These are phyloP conservation scores for Gloeopeniophorella convolvens DNA, from an alignment of 768 basidiomycete genomes.

Conservation along the genomic window DNA sequence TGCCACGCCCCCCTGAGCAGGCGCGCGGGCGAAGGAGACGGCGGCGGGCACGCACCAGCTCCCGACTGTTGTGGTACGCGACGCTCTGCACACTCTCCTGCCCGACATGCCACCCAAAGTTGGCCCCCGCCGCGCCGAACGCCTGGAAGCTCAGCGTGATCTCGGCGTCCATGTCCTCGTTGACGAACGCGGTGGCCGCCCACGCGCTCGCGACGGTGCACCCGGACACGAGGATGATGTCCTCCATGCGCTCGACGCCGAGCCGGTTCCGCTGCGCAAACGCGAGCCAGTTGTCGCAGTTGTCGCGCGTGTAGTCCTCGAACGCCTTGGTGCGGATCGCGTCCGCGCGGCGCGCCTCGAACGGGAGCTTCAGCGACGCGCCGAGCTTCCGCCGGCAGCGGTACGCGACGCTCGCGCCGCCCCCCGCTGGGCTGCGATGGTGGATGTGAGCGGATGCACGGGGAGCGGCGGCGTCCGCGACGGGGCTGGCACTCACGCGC, in stretches of 20 bases:
- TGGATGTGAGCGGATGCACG: not conserved
- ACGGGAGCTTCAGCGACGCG: not conserved
- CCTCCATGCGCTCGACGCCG: constrained; percentile 5
- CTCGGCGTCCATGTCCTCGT: not conserved
- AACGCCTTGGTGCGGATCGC: not conserved
- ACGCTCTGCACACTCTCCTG: not conserved
- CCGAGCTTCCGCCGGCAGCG: not conserved
- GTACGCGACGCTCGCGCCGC: not conserved
- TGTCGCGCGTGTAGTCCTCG: not conserved
- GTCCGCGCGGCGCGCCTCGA: not conserved
- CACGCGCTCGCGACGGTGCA: constrained; percentile 2
- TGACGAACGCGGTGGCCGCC: not conserved
- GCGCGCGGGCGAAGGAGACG: not conserved
- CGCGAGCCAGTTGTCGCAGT: not conserved
- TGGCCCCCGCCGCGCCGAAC: not conserved
- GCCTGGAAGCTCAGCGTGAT: not conserved
- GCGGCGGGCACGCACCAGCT: not conserved
- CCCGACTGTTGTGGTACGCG: not conserved
- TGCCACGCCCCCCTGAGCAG: not conserved
- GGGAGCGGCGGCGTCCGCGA: not conserved
- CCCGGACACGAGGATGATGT: constrained; percentile 9
- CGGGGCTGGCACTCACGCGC: not conserved
- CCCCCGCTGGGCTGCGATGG: not conserved
- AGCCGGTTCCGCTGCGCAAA: not conserved
- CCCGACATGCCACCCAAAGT: not conserved